Conservation (phyloP, 2,329 filamentous ascomycete genomes). For the Aspergillus brunneoviolaceus region DNA sequence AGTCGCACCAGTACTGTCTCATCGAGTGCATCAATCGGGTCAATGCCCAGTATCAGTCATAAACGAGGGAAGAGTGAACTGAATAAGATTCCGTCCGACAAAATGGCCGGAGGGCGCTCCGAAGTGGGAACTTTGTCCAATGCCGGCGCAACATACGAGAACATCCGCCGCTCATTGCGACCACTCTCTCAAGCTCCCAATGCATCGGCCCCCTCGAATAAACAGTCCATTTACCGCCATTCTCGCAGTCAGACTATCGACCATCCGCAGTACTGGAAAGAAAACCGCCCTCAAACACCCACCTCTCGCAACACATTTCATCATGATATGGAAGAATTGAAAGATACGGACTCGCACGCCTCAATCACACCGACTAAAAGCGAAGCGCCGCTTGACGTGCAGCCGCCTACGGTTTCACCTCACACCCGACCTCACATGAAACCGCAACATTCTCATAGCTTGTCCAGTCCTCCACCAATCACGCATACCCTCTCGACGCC, state of each 20-base stretch:
- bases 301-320: constrained; percentile 29
- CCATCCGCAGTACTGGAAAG: constrained; percentile 44
- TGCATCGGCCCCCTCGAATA: constrained; percentile 40
- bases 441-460: constrained; percentile 31
- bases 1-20: constrained; percentile 68
- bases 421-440: constrained; percentile 30
- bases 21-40: constrained; percentile 67
- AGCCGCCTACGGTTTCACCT: constrained; percentile 28
- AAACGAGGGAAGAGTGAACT: constrained; percentile 76
- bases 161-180: constrained; percentile 72
- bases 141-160: constrained; percentile 68
- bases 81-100: constrained; percentile 52
- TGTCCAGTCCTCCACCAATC: constrained; percentile 32
- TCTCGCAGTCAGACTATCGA: constrained; percentile 65
- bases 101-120: constrained; percentile 20
- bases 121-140: constrained; percentile 32
- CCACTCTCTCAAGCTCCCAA: constrained; percentile 69
- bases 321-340: constrained; percentile 32
- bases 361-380: constrained; percentile 25
- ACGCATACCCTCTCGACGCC: constrained; percentile 59
- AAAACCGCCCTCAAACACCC: constrained; percentile 33
- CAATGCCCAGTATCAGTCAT: constrained; percentile 54
- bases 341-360: constrained; percentile 22
- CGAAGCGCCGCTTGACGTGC: constrained; percentile 24
- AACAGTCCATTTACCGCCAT: constrained; percentile 39